Conservation (phyloP, 148 eudicot genomes). For the Cornus kousa region DNA sequence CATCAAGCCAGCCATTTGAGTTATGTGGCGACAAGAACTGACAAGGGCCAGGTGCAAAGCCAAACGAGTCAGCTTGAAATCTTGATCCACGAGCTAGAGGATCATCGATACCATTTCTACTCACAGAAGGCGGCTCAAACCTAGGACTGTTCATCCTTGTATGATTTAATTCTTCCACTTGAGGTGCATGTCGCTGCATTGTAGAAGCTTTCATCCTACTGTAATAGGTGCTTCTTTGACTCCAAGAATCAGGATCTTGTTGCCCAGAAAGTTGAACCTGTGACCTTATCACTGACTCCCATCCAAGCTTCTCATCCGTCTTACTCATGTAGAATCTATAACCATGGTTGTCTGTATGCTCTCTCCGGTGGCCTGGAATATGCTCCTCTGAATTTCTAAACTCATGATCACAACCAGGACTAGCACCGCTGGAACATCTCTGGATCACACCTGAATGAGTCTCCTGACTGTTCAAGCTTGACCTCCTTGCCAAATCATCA, state of each 20-base stretch:
- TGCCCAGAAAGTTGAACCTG: neutral
- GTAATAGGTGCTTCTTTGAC: neutral
- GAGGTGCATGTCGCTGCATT: conserved; percentile 23
- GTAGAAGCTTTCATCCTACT: conserved; percentile 12
- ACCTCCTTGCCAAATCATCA: neutral
- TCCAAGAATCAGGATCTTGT: neutral
- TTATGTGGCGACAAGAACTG: conserved; percentile 11
- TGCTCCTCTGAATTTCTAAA: neutral
- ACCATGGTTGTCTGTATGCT: neutral
- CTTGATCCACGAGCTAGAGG: neutral
- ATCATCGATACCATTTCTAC: neutral
- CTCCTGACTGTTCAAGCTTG: neutral
- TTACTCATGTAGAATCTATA: neutral
- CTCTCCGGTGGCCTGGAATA: too few species aligned
- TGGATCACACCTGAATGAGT: neutral
- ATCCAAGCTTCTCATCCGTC: neutral
- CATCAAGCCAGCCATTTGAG: conserved; percentile 32
- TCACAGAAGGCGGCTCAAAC: neutral
- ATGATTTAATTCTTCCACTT: neutral
- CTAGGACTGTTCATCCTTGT: conserved; percentile 2
- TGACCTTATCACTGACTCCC: neutral
- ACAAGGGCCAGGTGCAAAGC: conserved; percentile 26
- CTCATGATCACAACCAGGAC: neutral
- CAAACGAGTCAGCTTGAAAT: conserved; percentile 9
- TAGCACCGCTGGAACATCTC: neutral